Evolutionary conservation across 768 basidiomycete genomes (phyloP).

Genomic region (Rhodotorula graminis): DNA sequence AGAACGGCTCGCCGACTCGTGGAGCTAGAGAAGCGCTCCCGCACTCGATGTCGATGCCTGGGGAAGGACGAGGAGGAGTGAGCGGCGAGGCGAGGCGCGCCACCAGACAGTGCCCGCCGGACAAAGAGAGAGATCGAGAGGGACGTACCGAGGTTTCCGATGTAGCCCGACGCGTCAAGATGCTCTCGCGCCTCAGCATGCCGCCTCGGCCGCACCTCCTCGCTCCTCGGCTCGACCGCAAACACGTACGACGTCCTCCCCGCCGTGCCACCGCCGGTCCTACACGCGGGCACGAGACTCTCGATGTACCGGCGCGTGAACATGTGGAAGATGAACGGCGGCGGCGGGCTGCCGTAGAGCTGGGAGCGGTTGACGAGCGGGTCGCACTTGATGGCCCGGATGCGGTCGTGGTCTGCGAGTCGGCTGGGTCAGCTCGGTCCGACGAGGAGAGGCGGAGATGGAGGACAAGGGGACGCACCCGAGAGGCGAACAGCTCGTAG

Average conservation of each 20-base stretch:
- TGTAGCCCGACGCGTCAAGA: slow-evolving; percentile 12
- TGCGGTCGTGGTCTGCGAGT: background rate
- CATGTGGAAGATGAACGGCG: accelerated
- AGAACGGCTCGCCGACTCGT: background rate
- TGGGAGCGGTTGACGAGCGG: background rate
- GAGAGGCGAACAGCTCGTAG: background rate
- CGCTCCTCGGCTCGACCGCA: slow-evolving; percentile 7
- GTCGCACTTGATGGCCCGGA: background rate
- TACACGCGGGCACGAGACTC: background rate
- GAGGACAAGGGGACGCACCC: slow-evolving; percentile 7
- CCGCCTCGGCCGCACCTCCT: background rate
- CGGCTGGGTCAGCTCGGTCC: background rate
- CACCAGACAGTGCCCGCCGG: too few relatives aligned
- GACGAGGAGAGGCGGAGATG: background rate
- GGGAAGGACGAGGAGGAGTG: background rate
- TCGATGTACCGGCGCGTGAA: background rate
- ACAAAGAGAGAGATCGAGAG: too few relatives aligned
- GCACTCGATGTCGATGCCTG: background rate
- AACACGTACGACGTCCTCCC: slow-evolving; percentile 1
- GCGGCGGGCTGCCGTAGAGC: background rate
- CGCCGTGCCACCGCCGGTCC: background rate
- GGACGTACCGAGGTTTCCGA: slow-evolving; percentile 9
- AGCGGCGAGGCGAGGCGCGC: too few relatives aligned
- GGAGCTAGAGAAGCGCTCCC: background rate
- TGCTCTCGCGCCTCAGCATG: background rate